A percentile compares a stretch with the other conserved stretches of the same genome.
These are phyloP conservation scores for Tausonia pullulans DNA, from an alignment of 1,284 basidiomycete species.

Conservation along the genomic window DNA sequence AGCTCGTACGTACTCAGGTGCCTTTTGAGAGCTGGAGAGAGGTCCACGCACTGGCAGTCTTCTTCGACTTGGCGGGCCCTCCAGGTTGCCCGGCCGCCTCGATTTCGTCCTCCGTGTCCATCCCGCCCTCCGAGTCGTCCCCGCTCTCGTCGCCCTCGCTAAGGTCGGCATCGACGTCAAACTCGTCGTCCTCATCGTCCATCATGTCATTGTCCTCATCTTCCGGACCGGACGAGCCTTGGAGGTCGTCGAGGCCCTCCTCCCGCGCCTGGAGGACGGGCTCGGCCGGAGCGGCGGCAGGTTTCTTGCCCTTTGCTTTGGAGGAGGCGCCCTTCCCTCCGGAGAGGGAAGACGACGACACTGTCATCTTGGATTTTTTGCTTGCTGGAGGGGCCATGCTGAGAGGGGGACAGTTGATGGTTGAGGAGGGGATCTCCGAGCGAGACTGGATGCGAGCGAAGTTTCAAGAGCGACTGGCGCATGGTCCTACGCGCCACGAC, in stretches of 20 bases:
- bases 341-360: conserved; percentile 1
- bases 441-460: no score
- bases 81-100: conserved; percentile 5
- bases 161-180: neutral
- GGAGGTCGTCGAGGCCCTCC: conserved; percentile 8
- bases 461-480: no score
- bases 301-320: neutral
- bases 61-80: conserved; percentile 14
- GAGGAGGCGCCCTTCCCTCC: neutral
- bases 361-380: conserved; percentile 15
- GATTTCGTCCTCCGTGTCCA: conserved; percentile 16
- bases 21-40: neutral
- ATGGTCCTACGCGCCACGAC: no score
- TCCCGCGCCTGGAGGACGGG: neutral
- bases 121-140: neutral
- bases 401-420: neutral
- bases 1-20: neutral
- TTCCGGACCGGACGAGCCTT: neutral
- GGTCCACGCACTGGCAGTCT: conserved; percentile 17
- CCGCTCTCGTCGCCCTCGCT: conserved; percentile 10
- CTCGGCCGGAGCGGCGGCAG: neutral
- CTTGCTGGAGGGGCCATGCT: conserved; percentile 6
- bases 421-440: no score
- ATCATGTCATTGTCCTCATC: neutral
- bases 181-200: neutral